A percentile compares a stretch with the other conserved stretches of the same genome.
phyloP scores from a whole-genome alignment of 2,329 filamentous ascomycete genomes.

The Trichoderma sp. region DNA sequence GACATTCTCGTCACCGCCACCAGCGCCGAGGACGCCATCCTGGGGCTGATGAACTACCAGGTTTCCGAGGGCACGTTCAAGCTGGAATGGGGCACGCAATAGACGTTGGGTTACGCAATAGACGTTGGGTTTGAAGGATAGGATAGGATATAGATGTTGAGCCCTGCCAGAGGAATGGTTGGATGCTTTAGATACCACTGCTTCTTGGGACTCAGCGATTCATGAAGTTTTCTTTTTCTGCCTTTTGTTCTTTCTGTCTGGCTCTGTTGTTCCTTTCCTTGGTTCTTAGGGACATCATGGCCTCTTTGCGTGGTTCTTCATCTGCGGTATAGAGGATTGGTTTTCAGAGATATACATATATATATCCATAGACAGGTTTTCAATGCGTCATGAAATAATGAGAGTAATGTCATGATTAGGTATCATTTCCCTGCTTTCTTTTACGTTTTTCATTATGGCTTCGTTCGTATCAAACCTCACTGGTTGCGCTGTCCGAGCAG shows the following conservation, averaged over 20 bases:
- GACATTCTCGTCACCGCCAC: conserved; percentile 78
- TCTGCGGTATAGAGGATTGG: conserved; percentile 12
- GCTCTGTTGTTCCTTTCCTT: neutral
- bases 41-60: conserved; percentile 71
- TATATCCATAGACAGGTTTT: conserved; percentile 18
- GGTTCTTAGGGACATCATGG: neutral
- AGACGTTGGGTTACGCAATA: conserved; percentile 54
- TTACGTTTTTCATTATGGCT: conserved; percentile 22
- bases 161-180: neutral
- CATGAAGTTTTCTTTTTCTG: neutral
- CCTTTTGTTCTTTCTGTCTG: neutral
- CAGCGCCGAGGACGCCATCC: conserved; percentile 71
- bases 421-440: conserved; percentile 23
- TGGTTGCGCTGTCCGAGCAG: conserved; percentile 36
- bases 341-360: conserved; percentile 2
- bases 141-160: conserved; percentile 5
- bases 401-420: conserved; percentile 26
- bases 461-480: conserved; percentile 25
- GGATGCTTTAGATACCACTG: neutral
- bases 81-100: conserved; percentile 76
- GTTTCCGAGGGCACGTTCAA: conserved; percentile 75
- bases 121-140: conserved; percentile 22
- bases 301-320: neutral
- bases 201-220: neutral
- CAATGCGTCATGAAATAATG: conserved; percentile 17